Evolutionary conservation across 208 protist genomes (phyloP).

Genomic region (Acanthamoeba triangularis): DNA sequence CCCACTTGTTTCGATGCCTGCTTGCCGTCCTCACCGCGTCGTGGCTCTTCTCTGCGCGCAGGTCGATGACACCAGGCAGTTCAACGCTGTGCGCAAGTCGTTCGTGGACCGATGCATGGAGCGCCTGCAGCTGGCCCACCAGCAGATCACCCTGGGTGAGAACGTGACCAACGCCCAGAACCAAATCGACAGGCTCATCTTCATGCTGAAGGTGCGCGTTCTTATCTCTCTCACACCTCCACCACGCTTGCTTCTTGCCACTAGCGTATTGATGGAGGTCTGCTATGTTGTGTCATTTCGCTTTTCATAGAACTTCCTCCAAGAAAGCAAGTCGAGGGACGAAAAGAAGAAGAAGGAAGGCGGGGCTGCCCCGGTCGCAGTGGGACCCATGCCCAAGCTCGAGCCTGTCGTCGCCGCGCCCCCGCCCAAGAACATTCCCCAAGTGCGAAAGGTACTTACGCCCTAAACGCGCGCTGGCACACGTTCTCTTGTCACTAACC

Average conservation of each 20-base stretch:
- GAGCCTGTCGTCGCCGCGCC: not conserved
- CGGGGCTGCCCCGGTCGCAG: not conserved
- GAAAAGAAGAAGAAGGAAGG: not conserved
- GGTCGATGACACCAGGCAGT: not conserved
- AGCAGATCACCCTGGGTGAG: not conserved
- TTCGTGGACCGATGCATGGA: conserved; percentile 28
- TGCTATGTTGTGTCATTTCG: not conserved
- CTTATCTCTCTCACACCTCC: not conserved
- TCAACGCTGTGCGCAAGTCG: conserved; percentile 20
- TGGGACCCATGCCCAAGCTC: not conserved
- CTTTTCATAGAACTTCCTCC: not conserved
- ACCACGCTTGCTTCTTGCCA: not conserved
- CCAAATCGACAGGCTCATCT: conserved; percentile 37
- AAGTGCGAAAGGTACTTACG: not conserved
- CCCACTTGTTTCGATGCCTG: not conserved
- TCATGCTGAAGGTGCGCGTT: conserved; percentile 12
- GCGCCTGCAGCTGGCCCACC: not conserved
- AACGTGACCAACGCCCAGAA: conserved; percentile 6
- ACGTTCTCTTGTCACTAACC: not conserved
- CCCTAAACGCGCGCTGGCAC: not conserved
- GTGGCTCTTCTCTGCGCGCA: not conserved
- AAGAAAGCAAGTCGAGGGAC: conserved; percentile 27
- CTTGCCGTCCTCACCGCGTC: not conserved
- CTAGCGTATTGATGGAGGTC: not conserved
- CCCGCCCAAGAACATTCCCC: not conserved